Base-by-base conservation (phyloP, 768 basidiomycete genomes). In the Fistulinella prunicolor region DNA sequence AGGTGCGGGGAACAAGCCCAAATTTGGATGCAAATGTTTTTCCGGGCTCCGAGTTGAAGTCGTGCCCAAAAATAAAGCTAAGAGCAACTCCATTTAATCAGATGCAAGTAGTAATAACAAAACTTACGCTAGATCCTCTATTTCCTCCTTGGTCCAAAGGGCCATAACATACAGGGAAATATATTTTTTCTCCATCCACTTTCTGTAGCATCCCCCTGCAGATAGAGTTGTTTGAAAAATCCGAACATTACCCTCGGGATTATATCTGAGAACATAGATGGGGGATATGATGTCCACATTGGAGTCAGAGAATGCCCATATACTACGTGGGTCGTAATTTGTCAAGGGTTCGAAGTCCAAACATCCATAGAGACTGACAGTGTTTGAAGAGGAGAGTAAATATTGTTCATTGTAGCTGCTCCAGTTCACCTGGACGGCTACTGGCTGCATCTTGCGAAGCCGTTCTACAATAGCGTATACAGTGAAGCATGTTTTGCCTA, bases 251-350 rank as follows among this genome's bases (percentile, higher is more conserved):
- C 43, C 50, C 28, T n/a, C n/a, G 19, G 17, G 5, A 22, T 19
- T 24, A 4, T 10, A 7, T 9, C 6, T n/a, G n/a, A n/a, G n/a
- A n/a, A n/a, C n/a, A n/a, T n/a, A n/a, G n/a, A n/a, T n/a, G n/a
- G n/a, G n/a, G n/a, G n/a, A n/a, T n/a, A n/a, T n/a, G n/a, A n/a
- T n/a, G n/a, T n/a, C n/a, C n/a, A n/a, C n/a, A n/a, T n/a, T n/a
- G n/a, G 44, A 38, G 20, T 46, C 44, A 4, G 44, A 46, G 14
- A 38, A 38, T 9, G 37, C 37, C 26, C 36, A 46, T 37, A 44
- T 44, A 34, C n/a, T n/a, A n/a, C 20, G 9, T 22, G 4, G 12
- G 26, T 10, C 10, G 7, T 22, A 17, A 1, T 3, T 17, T 9
- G 6, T 8, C 9, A 42, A 34, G 30, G 42, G 42, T 3, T 6